Percentiles rank a stretch among this genome's conserved stretches.
Evolutionary conservation across 306 rosid genomes (phyloP).

Genomic region (Begonia loranthoides): DNA sequence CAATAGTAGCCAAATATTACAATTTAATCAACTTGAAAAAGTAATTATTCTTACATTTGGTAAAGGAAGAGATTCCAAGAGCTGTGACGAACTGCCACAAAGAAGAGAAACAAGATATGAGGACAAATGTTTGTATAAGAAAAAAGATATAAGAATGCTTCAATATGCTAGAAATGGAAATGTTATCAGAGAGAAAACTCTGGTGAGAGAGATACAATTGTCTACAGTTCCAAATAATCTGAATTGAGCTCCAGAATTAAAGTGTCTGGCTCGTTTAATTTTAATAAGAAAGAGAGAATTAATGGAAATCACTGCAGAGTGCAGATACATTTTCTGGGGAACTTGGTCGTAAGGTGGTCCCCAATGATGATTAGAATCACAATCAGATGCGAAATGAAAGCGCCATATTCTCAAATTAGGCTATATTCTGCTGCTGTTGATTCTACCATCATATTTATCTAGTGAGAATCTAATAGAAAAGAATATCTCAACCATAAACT

Average conservation of each 20-base stretch:
- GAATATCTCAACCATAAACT: too few species aligned
- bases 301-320: too few species aligned
- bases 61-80: conserved; percentile 77
- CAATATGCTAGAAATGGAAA: not conserved
- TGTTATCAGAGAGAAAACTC: too few species aligned
- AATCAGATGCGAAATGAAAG: conserved; percentile 13
- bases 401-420: conserved; percentile 7
- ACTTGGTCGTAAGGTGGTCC: too few species aligned
- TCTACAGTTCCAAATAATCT: too few species aligned
- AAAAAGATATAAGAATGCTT: conserved; percentile 7
- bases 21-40: not conserved
- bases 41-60: conserved; percentile 49
- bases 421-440: conserved; percentile 5
- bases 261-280: too few species aligned
- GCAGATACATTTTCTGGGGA: too few species aligned
- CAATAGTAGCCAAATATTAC: too few species aligned
- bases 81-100: conserved; percentile 82
- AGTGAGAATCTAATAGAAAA: conserved; percentile 30
- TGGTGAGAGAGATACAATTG: too few species aligned
- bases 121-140: conserved; percentile 17
- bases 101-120: conserved; percentile 13
- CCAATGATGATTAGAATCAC: too few species aligned
- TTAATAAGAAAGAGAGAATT: too few species aligned
- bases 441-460: conserved; percentile 32
- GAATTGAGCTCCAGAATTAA: too few species aligned